A percentile compares a stretch with the other conserved stretches of the same genome.
phyloP scores from a whole-genome alignment of 495 filamentous ascomycete species.

The Hypoxylon subgilvum region DNA sequence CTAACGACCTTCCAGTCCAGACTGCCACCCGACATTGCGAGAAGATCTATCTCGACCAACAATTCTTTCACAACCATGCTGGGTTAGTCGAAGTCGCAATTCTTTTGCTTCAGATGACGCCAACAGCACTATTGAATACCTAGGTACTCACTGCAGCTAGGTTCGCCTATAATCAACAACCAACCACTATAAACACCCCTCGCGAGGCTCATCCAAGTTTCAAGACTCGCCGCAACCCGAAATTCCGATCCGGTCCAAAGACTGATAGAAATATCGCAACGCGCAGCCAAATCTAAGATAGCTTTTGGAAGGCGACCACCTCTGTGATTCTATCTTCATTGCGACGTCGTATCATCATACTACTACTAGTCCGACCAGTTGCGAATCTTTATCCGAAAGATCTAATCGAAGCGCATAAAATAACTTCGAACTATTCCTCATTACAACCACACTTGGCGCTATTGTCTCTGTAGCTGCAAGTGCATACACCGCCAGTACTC shows the following conservation, averaged over 20 bases:
- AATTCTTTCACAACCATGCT: background rate
- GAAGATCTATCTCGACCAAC: background rate
- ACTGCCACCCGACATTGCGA: conserved; percentile 10
- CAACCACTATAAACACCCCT: background rate
- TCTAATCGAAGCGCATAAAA: background rate
- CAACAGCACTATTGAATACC: background rate
- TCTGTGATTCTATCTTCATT: background rate
- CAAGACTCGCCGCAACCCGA: conserved; percentile 1
- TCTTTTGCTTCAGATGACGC: background rate
- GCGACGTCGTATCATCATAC: background rate
- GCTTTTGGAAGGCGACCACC: background rate
- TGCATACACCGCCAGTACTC: too few relatives aligned
- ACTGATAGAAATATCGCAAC: background rate
- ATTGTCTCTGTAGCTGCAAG: too few relatives aligned
- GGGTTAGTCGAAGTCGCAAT: background rate
- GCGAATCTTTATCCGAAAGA: background rate
- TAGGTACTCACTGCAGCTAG: background rate
- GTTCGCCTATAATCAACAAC: background rate
- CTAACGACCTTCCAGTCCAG: background rate
- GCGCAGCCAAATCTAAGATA: background rate
- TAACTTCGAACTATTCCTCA: too few relatives aligned
- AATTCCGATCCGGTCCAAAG: background rate
- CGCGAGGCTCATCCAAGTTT: background rate
- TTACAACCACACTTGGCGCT: too few relatives aligned
- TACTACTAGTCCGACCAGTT: background rate